Evolutionary conservation across 306 rosid genomes (phyloP).

Genomic region (Vachellia collinsii): DNA sequence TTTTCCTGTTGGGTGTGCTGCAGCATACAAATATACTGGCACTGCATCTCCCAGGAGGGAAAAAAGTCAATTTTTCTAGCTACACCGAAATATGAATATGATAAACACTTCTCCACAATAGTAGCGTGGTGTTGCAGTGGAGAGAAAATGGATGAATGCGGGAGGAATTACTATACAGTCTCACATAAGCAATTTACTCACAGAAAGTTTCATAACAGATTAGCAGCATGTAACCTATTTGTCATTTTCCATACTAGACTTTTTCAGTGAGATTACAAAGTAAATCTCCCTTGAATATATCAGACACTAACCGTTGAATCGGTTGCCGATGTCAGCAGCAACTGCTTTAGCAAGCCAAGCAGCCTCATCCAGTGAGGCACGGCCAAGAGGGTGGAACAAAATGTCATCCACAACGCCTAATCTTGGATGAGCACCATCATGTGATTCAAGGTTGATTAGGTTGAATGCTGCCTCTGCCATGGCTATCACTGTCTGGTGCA

Average conservation of each 20-base stretch:
- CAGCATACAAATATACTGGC: constrained; percentile 80
- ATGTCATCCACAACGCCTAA: constrained; percentile 86
- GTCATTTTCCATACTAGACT: neutral
- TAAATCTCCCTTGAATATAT: neutral
- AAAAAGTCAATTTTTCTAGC: neutral
- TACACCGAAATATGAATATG: no score
- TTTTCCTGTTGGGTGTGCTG: constrained; percentile 87
- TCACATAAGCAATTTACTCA: no score
- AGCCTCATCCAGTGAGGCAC: constrained; percentile 70
- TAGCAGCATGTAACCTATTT: no score
- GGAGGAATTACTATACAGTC: neutral
- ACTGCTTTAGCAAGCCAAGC: constrained; percentile 84
- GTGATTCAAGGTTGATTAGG: constrained; percentile 67
- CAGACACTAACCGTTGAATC: constrained; percentile 57
- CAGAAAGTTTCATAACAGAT: no score
- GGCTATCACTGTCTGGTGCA: constrained; percentile 66
- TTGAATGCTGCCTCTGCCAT: constrained; percentile 79
- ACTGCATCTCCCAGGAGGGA: constrained; percentile 48
- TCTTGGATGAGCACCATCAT: constrained; percentile 80
- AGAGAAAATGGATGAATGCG: neutral
- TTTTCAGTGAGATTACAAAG: no score
- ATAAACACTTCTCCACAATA: no score
- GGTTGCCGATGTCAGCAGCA: constrained; percentile 66
- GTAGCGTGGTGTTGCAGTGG: neutral
- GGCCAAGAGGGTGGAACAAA: constrained; percentile 74